Conservation (phyloP, 225 moss, liverwort and hornwort species). For the Straminergon stramineum region DNA sequence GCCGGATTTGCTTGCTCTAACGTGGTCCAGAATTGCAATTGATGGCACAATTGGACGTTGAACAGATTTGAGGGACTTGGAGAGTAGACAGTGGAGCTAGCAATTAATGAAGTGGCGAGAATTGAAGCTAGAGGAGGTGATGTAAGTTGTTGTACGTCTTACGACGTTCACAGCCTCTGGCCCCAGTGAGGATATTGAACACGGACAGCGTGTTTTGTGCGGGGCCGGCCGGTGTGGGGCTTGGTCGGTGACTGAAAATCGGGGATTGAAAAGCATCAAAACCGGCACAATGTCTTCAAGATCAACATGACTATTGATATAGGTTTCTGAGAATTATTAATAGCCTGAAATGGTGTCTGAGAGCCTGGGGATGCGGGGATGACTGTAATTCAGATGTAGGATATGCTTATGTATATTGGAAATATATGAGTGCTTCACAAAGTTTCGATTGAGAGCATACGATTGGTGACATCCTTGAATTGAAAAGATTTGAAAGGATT, state of each 20-base stretch:
- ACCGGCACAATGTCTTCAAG: not conserved
- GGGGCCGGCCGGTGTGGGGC: not conserved
- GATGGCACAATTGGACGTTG: not conserved
- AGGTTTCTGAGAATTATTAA: not conserved
- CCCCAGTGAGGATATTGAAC: not conserved
- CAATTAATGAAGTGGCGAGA: not conserved
- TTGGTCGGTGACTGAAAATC: constrained; percentile 14
- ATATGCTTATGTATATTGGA: no score
- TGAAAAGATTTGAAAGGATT: not conserved
- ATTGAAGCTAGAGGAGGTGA: not conserved
- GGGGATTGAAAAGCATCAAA: not conserved
- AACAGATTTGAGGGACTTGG: not conserved
- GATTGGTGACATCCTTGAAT: not conserved
- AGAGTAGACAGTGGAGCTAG: not conserved
- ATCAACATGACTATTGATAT: not conserved
- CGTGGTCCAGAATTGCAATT: not conserved
- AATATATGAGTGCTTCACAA: not conserved
- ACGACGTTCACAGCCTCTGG: not conserved
- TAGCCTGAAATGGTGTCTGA: no score
- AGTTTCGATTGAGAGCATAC: not conserved
- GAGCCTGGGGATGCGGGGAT: not conserved
- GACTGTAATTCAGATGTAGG: not conserved
- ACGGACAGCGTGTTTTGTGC: not conserved
- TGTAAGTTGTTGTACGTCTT: not conserved
- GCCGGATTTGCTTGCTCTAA: not conserved